Conservation (phyloP, 306 rosid species). For the Lathyrus tuberosus region DNA sequence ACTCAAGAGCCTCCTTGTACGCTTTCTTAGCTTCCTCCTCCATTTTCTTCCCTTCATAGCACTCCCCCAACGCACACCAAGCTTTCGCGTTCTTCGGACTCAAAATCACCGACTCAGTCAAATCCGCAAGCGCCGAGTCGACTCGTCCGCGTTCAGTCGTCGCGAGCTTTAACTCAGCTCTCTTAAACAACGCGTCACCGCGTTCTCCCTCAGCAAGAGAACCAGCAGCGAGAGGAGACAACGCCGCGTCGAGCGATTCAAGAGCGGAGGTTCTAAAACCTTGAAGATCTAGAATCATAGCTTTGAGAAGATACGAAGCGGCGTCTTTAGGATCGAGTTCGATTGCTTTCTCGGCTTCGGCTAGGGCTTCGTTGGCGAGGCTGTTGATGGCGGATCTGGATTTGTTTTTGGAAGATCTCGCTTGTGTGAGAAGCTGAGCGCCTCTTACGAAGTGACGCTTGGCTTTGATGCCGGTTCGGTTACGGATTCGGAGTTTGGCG, state of each 20-base stretch:
- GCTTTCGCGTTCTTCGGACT: conserved; percentile 59
- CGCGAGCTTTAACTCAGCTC: conserved; percentile 75
- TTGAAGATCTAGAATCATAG: conserved; percentile 70
- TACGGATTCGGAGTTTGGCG: conserved; percentile 55
- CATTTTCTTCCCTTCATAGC: conserved; percentile 75
- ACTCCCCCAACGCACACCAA: conserved; percentile 70
- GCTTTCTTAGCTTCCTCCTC: conserved; percentile 72
- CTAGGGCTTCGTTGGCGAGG: conserved; percentile 56
- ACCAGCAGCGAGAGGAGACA: conserved; percentile 66
- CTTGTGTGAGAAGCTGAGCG: conserved; percentile 76
- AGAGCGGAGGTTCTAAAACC: conserved; percentile 81
- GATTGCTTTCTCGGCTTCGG: conserved; percentile 75
- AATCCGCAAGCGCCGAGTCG: conserved; percentile 68
- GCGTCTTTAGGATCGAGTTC: conserved; percentile 78
- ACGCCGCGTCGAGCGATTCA: conserved; percentile 71
- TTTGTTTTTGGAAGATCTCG: conserved; percentile 51
- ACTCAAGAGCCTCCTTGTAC: conserved; percentile 62
- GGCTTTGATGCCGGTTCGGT: conserved; percentile 52
- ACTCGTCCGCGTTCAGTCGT: conserved; percentile 45
- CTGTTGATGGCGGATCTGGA: conserved; percentile 35
- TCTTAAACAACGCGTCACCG: conserved; percentile 77
- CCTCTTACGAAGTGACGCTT: conserved; percentile 81
- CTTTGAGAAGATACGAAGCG: conserved; percentile 78
- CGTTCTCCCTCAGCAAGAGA: conserved; percentile 61
- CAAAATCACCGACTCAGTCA: conserved; percentile 61